Evolutionary conservation across 768 basidiomycete species (phyloP).

Genomic region (Scleroderma bovista): DNA sequence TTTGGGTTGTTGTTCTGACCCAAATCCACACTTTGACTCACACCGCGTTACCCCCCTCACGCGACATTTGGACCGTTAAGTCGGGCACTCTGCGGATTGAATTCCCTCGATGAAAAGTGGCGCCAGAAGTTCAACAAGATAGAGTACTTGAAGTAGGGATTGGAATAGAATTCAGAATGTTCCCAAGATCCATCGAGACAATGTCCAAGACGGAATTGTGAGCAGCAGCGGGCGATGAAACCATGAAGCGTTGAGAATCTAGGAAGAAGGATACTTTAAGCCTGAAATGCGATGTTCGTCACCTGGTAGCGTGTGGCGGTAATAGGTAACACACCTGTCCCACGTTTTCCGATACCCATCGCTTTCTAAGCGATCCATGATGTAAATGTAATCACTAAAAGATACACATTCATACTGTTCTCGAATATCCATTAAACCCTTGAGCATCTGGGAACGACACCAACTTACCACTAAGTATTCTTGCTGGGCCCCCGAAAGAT

Average conservation of each 20-base stretch:
- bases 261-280: neutral
- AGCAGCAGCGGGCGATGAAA: neutral
- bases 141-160: too few relatives aligned
- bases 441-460: neutral
- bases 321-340: neutral
- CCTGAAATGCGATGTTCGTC: neutral
- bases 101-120: too few relatives aligned
- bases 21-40: too few relatives aligned
- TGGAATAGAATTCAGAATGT: neutral
- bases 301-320: too few relatives aligned
- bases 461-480: neutral
- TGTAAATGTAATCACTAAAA: neutral
- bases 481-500: neutral
- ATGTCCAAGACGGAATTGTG: neutral
- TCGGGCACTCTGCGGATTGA: too few relatives aligned
- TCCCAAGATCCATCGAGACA: neutral
- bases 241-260: neutral
- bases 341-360: neutral
- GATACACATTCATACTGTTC: neutral
- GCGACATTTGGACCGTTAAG: too few relatives aligned
- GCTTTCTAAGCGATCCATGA: neutral
- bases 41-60: too few relatives aligned
- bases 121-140: too few relatives aligned
- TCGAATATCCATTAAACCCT: neutral
- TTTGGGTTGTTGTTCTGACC: too few relatives aligned